A percentile compares a stretch with the other conserved stretches of the same genome.
phyloP scores from a whole-genome alignment of 768 basidiomycete genomes.

The Neoboletus subvelutipes region DNA sequence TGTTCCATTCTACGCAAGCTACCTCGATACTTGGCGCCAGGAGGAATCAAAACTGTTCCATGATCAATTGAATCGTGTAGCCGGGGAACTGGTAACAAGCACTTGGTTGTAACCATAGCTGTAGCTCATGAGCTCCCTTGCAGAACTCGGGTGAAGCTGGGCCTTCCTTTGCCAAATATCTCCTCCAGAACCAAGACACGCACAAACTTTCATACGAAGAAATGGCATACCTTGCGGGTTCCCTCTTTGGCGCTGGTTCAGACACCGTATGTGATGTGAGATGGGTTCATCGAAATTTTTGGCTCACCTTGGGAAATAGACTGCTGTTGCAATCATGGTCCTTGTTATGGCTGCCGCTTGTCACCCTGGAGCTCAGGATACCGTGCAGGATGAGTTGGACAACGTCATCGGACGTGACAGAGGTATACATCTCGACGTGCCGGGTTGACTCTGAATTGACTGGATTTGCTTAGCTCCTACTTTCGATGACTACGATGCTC shows the following conservation, averaged over 20 bases:
- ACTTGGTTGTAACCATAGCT: not conserved
- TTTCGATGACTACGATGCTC: conserved; percentile 37
- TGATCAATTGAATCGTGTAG: conserved; percentile 47
- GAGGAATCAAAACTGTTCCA: conserved; percentile 59
- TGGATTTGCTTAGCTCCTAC: conserved; percentile 33
- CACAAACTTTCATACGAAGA: conserved; percentile 57
- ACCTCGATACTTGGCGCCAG: conserved; percentile 52
- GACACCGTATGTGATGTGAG: conserved; percentile 46
- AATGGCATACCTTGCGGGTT: conserved; percentile 60
- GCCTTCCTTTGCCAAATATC: conserved; percentile 55
- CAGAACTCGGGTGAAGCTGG: conserved; percentile 26
- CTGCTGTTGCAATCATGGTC: conserved; percentile 57
- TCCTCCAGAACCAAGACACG: conserved; percentile 54
- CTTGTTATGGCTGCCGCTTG: conserved; percentile 57
- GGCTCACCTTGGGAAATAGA: conserved; percentile 26
- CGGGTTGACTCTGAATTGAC: not conserved
- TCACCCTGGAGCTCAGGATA: conserved; percentile 51
- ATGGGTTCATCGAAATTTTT: not conserved
- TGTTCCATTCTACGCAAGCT: conserved; percentile 61
- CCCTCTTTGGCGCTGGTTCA: conserved; percentile 65
- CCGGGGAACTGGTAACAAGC: conserved; percentile 40
- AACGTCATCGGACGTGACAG: conserved; percentile 46
- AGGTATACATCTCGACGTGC: conserved; percentile 10
- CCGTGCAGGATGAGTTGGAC: conserved; percentile 57
- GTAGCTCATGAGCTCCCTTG: not conserved